Conservation (phyloP, 2,329 filamentous ascomycete species). For the Cladophialophora yegresii region DNA sequence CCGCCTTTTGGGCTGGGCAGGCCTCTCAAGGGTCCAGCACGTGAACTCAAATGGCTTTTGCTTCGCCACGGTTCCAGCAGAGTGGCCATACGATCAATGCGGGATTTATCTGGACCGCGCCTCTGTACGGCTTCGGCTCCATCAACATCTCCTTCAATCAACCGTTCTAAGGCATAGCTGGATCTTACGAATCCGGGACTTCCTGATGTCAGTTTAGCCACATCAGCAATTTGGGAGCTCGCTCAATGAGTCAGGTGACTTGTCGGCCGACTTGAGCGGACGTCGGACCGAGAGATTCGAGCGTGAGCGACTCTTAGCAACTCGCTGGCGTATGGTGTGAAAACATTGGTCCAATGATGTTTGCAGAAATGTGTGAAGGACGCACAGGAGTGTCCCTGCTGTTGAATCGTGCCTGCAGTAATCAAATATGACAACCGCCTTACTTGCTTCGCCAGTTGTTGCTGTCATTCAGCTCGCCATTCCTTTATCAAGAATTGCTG, state of each 20-base stretch:
- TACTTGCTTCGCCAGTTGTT: neutral
- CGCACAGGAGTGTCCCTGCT: neutral
- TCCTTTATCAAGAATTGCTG: neutral
- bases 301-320: neutral
- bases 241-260: slow-evolving; percentile 2
- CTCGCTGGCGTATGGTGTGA: neutral
- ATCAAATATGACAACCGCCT: neutral
- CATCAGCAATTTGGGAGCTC: neutral
- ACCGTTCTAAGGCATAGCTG: neutral
- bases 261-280: neutral
- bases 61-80: neutral
- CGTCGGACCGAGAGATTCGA: neutral
- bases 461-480: neutral
- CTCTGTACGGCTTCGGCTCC: neutral
- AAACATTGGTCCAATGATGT: neutral
- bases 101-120: neutral
- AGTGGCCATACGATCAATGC: neutral
- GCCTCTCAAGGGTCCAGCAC: neutral
- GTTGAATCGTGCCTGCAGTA: neutral
- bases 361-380: too few relatives aligned
- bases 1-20: neutral
- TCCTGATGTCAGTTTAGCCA: neutral
- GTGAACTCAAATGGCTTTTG: neutral
- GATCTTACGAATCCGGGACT: neutral
- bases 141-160: neutral